phyloP scores from a whole-genome alignment of 2,329 filamentous ascomycete species.

The Stylonectria norvegica region DNA sequence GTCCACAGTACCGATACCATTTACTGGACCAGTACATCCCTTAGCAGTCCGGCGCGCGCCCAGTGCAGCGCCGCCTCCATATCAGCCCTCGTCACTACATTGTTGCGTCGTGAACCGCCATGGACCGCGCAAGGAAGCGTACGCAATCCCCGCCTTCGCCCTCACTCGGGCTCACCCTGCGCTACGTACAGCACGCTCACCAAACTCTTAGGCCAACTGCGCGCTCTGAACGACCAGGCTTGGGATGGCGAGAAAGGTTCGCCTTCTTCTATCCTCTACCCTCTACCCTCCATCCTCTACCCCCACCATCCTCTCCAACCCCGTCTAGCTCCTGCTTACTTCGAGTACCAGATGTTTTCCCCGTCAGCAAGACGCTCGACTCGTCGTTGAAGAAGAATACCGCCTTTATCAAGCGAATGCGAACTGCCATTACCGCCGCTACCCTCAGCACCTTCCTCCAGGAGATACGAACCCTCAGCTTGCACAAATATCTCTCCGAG shows the following conservation, averaged over 20 bases:
- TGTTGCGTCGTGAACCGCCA: conserved; percentile 39
- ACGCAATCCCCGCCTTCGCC: conserved; percentile 28
- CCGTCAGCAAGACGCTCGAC: conserved; percentile 76
- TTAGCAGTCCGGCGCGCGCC: conserved; percentile 40
- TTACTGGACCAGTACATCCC: conserved; percentile 38
- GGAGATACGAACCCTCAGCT: conserved; percentile 83
- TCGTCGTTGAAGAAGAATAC: conserved; percentile 98
- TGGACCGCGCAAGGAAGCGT: conserved; percentile 67
- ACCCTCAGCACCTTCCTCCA: conserved; percentile 80
- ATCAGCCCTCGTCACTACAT: conserved; percentile 20
- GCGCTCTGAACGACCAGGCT: conserved; percentile 78
- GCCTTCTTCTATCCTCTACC: too few relatives aligned
- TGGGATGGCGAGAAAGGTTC: conserved; percentile 87
- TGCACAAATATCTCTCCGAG: conserved; percentile 96
- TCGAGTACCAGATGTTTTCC: conserved; percentile 63
- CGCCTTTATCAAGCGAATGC: conserved; percentile 92
- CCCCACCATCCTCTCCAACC: conserved; percentile 14
- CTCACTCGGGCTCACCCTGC: background rate
- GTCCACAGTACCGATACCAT: conserved; percentile 27
- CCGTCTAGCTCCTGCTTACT: conserved; percentile 17
- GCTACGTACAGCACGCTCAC: conserved; percentile 18
- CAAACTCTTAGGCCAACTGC: conserved; percentile 69
- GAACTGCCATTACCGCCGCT: conserved; percentile 79
- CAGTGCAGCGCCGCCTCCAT: conserved; percentile 45
- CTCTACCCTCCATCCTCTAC: conserved; percentile 13